These are phyloP conservation scores for Leccinum olivaceopallidum DNA, from an alignment of 768 basidiomycete genomes.

Conservation along the genomic window DNA sequence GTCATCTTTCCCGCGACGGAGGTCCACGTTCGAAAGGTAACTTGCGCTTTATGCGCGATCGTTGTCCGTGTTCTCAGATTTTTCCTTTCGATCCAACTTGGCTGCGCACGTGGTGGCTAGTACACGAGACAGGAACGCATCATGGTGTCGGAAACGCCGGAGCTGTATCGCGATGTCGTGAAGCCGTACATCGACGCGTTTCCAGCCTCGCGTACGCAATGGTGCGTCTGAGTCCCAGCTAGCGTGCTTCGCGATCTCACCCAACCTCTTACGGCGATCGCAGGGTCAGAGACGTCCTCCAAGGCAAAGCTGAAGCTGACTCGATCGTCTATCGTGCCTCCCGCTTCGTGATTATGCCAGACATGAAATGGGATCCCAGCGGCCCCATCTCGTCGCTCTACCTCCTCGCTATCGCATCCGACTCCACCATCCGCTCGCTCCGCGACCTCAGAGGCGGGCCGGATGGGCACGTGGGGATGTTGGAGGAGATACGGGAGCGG, in stretches of 20 bases:
- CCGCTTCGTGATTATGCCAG: slow-evolving; percentile 81
- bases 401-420: slow-evolving; percentile 74
- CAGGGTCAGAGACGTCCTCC: slow-evolving; percentile 87
- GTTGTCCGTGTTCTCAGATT: background rate
- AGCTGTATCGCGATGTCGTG: slow-evolving; percentile 66
- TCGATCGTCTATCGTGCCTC: slow-evolving; percentile 66
- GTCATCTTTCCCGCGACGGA: slow-evolving; percentile 89
- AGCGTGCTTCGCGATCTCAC: background rate
- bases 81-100: background rate
- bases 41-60: background rate
- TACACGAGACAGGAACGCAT: slow-evolving; percentile 72
- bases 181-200: slow-evolving; percentile 79
- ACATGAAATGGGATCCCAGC: slow-evolving; percentile 96
- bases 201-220: slow-evolving; percentile 75
- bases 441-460: slow-evolving; percentile 61
- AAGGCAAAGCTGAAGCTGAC: slow-evolving; percentile 71
- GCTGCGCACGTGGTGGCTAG: slow-evolving; percentile 34
- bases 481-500: slow-evolving; percentile 62
- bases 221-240: slow-evolving; percentile 49
- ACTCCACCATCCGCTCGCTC: slow-evolving; percentile 62
- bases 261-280: background rate
- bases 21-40: slow-evolving; percentile 75
- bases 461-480: slow-evolving; percentile 59
- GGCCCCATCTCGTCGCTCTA: slow-evolving; percentile 68
- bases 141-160: slow-evolving; percentile 84